Evolutionary conservation across 2,329 filamentous ascomycete species (phyloP), one percentile per base, ranked within the genome.

Genomic region (Acarospora socialis): DNA sequence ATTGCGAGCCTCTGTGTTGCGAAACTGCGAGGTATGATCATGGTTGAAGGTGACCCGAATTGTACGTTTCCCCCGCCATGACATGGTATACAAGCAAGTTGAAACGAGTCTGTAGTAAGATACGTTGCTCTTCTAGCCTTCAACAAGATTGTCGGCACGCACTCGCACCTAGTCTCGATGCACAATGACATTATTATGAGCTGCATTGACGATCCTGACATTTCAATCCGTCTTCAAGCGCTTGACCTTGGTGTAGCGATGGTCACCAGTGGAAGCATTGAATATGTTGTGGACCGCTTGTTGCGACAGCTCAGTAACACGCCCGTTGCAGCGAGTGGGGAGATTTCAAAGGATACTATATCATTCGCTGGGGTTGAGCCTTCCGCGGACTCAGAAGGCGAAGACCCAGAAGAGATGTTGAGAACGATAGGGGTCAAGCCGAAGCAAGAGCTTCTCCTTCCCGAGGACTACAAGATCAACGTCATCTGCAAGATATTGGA

Each of bases 131-230:
- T 98, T 30, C 67, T 98, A 38, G 87, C 90, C 1, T 92, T 98
- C 57, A 92, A 92, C 52, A 87, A 86, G 51, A 93, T 98, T 45
- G 87, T 93, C 18, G 56, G 70, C 13, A 90, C 86, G 0, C 86
- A 98, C 51, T 80, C 87, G 3, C 75, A 77, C 50, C 68, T 98
- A 19, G 90, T 98, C 17, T 77, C 82, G 4, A 71, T 87, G 51
- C 90, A 98, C 51, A 83, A 93, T 53, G 87, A 95, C 55, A 87
- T 95, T 28, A 94, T 98, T 41, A 66, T 98, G 52, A 80, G 92
- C 47, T 98, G 90, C 51, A 82, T 98, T 46, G 90, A 95, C 52
- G 92, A 92, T 52, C 68, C 81, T 1, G 90, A 98, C 48, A 90
- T 98, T 38, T 93, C 86, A 4, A 98, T 98, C 48, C 78, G 90